Evolutionary conservation across 2,329 filamentous ascomycete genomes (phyloP).

Genomic region (Coniosporium tulheliwenetii): DNA sequence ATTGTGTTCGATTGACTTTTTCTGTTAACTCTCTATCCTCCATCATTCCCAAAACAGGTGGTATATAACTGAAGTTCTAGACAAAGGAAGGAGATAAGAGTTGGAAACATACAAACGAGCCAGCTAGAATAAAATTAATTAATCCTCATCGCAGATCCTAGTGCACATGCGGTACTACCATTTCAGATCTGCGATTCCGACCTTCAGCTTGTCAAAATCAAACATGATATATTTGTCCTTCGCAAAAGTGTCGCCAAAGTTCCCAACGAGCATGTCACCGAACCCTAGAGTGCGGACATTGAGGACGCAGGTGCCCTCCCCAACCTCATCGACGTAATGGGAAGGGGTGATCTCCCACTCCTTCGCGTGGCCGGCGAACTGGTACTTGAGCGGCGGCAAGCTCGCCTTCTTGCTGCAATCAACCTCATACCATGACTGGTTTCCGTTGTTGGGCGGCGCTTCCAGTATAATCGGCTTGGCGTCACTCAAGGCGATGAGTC

Average conservation of each 20-base stretch:
- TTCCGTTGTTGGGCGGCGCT: constrained; percentile 7
- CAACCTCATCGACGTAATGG: constrained; percentile 7
- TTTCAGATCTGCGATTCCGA: constrained; percentile 7
- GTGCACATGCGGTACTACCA: constrained; percentile 3
- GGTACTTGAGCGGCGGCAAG: constrained; percentile 7
- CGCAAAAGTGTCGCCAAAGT: constrained; percentile 8
- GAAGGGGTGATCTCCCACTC: constrained; percentile 6
- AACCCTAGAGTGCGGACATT: constrained; percentile 8
- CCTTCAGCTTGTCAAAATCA: constrained; percentile 7
- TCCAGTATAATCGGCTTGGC: constrained; percentile 6
- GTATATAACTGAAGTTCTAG: too few relatives aligned
- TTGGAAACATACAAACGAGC: too few relatives aligned
- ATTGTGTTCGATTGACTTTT: too few relatives aligned
- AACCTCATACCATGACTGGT: constrained; percentile 6
- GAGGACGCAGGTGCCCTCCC: constrained; percentile 6
- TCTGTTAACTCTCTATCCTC: too few relatives aligned
- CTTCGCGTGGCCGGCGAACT: constrained; percentile 5
- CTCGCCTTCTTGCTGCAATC: constrained; percentile 5
- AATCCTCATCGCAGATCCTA: not conserved
- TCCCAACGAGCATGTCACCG: constrained; percentile 7
- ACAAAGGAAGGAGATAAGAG: too few relatives aligned
- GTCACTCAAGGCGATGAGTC: constrained; percentile 5
- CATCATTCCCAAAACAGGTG: too few relatives aligned
- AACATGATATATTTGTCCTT: constrained; percentile 10
- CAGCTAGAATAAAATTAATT: too few relatives aligned